Evolutionary conservation across 2,329 filamentous ascomycete species (phyloP).

Genomic region (Sarocladium brachiariae): DNA sequence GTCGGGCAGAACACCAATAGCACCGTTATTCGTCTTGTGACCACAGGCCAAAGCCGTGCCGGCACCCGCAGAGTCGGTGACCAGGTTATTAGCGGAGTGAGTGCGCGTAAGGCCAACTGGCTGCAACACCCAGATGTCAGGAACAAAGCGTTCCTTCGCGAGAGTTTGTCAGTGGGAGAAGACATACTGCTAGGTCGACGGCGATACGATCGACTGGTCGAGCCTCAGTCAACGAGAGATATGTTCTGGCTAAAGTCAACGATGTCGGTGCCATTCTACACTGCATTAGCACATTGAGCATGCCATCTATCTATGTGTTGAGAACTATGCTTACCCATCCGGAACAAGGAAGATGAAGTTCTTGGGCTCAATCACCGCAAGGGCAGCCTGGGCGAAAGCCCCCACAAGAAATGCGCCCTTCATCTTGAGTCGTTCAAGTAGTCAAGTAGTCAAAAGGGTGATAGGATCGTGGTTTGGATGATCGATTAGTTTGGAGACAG

Average conservation of each 20-base stretch:
- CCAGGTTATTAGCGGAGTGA: slow-evolving; percentile 23
- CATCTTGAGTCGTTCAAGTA: slow-evolving; percentile 5
- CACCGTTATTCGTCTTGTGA: slow-evolving; percentile 29
- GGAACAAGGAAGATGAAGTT: slow-evolving; percentile 16
- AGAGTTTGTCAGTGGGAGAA: neutral
- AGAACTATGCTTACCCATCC: slow-evolving; percentile 14
- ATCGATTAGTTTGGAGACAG: too few relatives aligned
- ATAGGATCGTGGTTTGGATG: too few relatives aligned
- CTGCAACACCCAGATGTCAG: neutral
- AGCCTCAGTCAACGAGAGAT: slow-evolving; percentile 12
- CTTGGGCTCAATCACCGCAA: slow-evolving; percentile 14
- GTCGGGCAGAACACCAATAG: slow-evolving; percentile 25
- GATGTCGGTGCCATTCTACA: slow-evolving; percentile 11
- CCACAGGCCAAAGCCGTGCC: slow-evolving; percentile 31
- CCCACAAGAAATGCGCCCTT: slow-evolving; percentile 12
- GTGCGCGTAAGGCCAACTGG: slow-evolving; percentile 15
- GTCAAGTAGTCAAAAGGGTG: too few relatives aligned
- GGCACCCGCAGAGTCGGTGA: slow-evolving; percentile 31
- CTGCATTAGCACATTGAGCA: neutral
- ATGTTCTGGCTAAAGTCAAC: slow-evolving; percentile 11
- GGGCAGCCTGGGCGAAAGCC: slow-evolving; percentile 11
- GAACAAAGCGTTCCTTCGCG: neutral
- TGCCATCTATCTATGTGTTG: too few relatives aligned
- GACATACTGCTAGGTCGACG: slow-evolving; percentile 10
- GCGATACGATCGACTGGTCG: neutral